Evolutionary conservation across 2,329 filamentous ascomycete species (phyloP).

Genomic region (Ilyonectria sp.): DNA sequence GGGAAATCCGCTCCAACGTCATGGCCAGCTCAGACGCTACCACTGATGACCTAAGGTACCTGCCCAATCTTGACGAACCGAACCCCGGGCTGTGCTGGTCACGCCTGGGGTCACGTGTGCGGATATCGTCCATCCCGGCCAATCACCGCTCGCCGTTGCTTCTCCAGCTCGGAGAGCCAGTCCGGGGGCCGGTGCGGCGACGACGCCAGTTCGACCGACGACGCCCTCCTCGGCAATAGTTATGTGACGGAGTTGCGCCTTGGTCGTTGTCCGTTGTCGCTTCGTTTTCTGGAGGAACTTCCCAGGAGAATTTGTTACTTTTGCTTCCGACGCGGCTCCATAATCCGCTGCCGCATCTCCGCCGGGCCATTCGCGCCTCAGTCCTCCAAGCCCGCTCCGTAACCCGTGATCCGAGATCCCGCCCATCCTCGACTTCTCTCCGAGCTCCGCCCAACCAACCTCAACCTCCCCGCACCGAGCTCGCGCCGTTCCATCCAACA

Average conservation of each 20-base stretch:
- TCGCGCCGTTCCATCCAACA: background rate
- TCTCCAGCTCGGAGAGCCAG: constrained; percentile 37
- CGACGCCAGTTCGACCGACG: constrained; percentile 26
- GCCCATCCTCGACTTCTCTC: constrained; percentile 11
- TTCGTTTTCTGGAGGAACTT: background rate
- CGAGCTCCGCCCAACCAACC: constrained; percentile 18
- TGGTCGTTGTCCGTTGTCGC: constrained; percentile 26
- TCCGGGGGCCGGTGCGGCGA: constrained; percentile 41
- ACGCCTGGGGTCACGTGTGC: constrained; percentile 35
- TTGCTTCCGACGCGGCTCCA: background rate
- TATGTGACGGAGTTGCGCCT: constrained; percentile 27
- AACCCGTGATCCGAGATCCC: constrained; percentile 37
- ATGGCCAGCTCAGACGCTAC: constrained; percentile 20
- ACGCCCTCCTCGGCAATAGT: constrained; percentile 33
- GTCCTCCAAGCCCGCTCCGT: constrained; percentile 9
- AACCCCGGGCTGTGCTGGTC: constrained; percentile 5
- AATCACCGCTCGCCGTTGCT: constrained; percentile 40
- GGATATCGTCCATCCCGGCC: background rate
- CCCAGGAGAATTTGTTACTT: background rate
- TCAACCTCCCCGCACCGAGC: constrained; percentile 16
- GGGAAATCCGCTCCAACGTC: constrained; percentile 25
- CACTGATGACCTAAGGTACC: constrained; percentile 30
- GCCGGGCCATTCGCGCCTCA: background rate
- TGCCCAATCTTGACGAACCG: constrained; percentile 11
- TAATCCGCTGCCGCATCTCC: background rate